Percentiles rank a stretch among this genome's conserved stretches.
phyloP scores from a whole-genome alignment of 1,284 basidiomycete species.

The Malassezia japonica region DNA sequence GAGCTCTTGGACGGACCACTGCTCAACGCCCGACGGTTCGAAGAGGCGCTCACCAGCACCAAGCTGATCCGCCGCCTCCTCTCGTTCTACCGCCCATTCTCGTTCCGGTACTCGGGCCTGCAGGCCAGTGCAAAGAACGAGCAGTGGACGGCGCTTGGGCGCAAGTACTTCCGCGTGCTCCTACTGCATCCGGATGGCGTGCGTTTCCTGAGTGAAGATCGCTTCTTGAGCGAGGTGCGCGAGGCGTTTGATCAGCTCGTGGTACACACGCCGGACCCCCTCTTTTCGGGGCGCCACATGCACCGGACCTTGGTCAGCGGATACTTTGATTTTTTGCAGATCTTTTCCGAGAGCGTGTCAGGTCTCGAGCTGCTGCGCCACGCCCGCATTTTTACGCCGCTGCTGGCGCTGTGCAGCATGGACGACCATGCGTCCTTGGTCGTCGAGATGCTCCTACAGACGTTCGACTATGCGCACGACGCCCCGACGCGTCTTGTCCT shows the following conservation, averaged over 20 bases:
- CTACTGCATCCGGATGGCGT: conserved; percentile 73
- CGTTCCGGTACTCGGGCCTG: conserved; percentile 68
- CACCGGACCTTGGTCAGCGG: conserved; percentile 76
- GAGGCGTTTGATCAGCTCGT: conserved; percentile 75
- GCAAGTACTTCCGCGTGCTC: conserved; percentile 69
- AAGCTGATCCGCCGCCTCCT: conserved; percentile 78
- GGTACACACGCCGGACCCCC: conserved; percentile 52
- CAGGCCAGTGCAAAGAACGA: conserved; percentile 57
- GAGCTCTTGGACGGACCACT: conserved; percentile 87
- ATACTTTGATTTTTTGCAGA: conserved; percentile 92
- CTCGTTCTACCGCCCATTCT: conserved; percentile 85
- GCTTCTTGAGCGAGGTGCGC: conserved; percentile 71
- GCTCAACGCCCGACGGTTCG: conserved; percentile 80
- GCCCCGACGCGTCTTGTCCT: conserved; percentile 54
- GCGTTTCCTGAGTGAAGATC: conserved; percentile 75
- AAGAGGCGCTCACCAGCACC: conserved; percentile 83
- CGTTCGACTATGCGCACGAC: conserved; percentile 55
- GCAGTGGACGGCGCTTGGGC: conserved; percentile 48
- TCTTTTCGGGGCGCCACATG: conserved; percentile 76
- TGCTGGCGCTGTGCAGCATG: conserved; percentile 86
- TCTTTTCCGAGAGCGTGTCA: conserved; percentile 72
- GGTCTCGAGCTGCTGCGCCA: conserved; percentile 82
- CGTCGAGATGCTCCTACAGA: neutral
- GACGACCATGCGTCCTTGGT: conserved; percentile 1
- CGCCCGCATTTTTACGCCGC: conserved; percentile 83